A percentile compares a stretch with the other conserved stretches of the same genome.
These are phyloP conservation scores for Taphrina populina DNA, from an alignment of 1,139 yeast genomes.

Conservation along the genomic window DNA sequence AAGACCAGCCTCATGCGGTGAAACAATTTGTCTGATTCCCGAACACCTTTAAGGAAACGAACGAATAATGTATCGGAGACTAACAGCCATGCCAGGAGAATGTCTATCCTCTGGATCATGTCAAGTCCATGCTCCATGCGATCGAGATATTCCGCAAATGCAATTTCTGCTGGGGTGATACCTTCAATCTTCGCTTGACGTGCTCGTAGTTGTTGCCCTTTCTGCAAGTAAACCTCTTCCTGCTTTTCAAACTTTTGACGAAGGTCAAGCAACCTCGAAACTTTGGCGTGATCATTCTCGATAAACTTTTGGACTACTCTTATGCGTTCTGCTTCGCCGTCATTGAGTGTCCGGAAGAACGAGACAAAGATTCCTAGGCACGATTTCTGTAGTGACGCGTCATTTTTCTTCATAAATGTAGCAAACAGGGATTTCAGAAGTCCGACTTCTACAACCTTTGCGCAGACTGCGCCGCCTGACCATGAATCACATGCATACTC, in stretches of 20 bases:
- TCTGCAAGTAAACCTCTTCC: conserved; percentile 30
- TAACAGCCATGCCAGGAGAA: conserved; percentile 43
- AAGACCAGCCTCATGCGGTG: not conserved
- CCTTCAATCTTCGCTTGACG: conserved; percentile 29
- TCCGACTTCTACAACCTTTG: conserved; percentile 41
- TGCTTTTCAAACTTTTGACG: conserved; percentile 32
- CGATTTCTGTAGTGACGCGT: conserved; percentile 34
- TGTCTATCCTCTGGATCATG: conserved; percentile 40
- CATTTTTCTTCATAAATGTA: conserved; percentile 37
- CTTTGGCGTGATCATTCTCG: conserved; percentile 41
- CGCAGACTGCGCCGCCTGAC: conserved; percentile 40
- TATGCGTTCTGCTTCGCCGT: conserved; percentile 42
- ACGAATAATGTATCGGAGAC: conserved; percentile 40
- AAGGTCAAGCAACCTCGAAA: conserved; percentile 37
- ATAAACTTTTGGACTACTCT: conserved; percentile 42
- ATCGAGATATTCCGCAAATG: conserved; percentile 40
- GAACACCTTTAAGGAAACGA: not conserved
- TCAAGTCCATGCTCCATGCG: conserved; percentile 42
- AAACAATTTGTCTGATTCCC: not conserved
- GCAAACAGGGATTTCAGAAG: conserved; percentile 43
- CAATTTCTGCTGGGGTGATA: conserved; percentile 37
- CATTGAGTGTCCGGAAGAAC: conserved; percentile 43
- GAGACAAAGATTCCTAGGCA: conserved; percentile 41
- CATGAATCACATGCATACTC: conserved; percentile 40
- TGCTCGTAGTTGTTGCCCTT: conserved; percentile 28